Evolutionary conservation across 2,329 filamentous ascomycete species (phyloP).

Genomic region (Cladophialophora exuberans): DNA sequence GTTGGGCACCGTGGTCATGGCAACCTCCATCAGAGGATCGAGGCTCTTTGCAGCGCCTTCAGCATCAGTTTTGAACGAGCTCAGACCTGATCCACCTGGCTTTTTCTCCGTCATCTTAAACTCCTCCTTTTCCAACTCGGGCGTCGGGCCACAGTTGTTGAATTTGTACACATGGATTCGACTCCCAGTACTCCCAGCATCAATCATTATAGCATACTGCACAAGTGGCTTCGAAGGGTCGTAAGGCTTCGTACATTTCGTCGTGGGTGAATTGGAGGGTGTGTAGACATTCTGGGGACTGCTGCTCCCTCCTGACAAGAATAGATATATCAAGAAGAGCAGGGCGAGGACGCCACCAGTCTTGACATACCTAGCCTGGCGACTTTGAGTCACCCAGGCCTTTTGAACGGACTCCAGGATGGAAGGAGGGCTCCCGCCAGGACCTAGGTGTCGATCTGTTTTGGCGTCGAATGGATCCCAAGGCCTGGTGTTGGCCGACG

Average conservation of each 20-base stretch:
- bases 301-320: constrained; percentile 46
- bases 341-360: constrained; percentile 63
- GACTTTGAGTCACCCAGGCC: constrained; percentile 64
- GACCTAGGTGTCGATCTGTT: constrained; percentile 43
- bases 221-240: constrained; percentile 90
- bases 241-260: constrained; percentile 79
- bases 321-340: constrained; percentile 61
- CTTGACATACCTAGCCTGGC: constrained; percentile 64
- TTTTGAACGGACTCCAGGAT: constrained; percentile 49
- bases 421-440: constrained; percentile 35
- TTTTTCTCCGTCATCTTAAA: constrained; percentile 93
- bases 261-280: constrained; percentile 35
- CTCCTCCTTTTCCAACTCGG: constrained; percentile 87
- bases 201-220: constrained; percentile 98
- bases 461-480: constrained; percentile 51
- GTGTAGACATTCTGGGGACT: constrained; percentile 31
- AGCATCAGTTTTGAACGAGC: constrained; percentile 83
- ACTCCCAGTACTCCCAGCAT: constrained; percentile 95
- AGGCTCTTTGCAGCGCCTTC: constrained; percentile 87
- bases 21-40: constrained; percentile 83
- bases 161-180: constrained; percentile 99
- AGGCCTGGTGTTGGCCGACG: constrained; percentile 30
- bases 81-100: constrained; percentile 76
- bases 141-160: constrained; percentile 97
- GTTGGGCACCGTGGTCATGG: constrained; percentile 81